A percentile compares a stretch with the other conserved stretches of the same genome.
phyloP scores from a whole-genome alignment of 139 green algal genomes.

The Limnomonas spitsbergensis region DNA sequence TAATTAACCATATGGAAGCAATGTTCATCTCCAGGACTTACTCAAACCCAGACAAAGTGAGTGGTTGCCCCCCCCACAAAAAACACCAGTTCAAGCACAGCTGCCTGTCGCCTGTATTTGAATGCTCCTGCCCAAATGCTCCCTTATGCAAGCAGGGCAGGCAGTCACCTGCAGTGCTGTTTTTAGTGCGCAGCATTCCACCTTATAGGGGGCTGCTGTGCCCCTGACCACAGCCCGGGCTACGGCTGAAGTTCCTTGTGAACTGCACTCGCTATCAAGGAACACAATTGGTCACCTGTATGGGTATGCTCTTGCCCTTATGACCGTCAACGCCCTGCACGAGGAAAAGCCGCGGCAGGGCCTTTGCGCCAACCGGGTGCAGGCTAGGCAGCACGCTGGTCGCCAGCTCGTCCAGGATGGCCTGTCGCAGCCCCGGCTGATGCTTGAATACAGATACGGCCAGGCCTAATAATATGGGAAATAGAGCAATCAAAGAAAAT shows the following conservation, averaged over 20 bases:
- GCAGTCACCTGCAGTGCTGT: too few relatives aligned
- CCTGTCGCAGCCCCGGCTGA: conserved; percentile 13
- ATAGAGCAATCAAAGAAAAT: too few relatives aligned
- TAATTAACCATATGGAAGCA: neutral
- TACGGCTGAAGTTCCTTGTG: too few relatives aligned
- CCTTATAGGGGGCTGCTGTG: too few relatives aligned
- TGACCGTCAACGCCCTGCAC: conserved; percentile 9
- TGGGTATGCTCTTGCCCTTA: conserved; percentile 16
- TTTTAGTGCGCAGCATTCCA: too few relatives aligned
- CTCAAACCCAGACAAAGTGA: neutral
- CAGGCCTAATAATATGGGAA: too few relatives aligned
- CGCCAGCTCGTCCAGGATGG: conserved; percentile 29
- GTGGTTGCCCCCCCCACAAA: neutral
- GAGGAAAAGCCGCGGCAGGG: conserved; percentile 18
- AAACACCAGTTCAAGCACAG: too few relatives aligned
- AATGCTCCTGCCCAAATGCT: neutral
- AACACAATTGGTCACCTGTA: too few relatives aligned
- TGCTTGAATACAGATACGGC: conserved; percentile 29
- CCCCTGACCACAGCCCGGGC: too few relatives aligned
- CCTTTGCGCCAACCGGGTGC: conserved; percentile 9
- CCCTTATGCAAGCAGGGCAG: too few relatives aligned
- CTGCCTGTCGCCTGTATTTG: too few relatives aligned
- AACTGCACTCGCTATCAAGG: too few relatives aligned
- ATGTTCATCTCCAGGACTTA: neutral
- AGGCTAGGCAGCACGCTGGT: neutral